A percentile compares a stretch with the other conserved stretches of the same genome.
phyloP scores from a whole-genome alignment of 768 basidiomycete species.

The Pulveroboletus sp. region DNA sequence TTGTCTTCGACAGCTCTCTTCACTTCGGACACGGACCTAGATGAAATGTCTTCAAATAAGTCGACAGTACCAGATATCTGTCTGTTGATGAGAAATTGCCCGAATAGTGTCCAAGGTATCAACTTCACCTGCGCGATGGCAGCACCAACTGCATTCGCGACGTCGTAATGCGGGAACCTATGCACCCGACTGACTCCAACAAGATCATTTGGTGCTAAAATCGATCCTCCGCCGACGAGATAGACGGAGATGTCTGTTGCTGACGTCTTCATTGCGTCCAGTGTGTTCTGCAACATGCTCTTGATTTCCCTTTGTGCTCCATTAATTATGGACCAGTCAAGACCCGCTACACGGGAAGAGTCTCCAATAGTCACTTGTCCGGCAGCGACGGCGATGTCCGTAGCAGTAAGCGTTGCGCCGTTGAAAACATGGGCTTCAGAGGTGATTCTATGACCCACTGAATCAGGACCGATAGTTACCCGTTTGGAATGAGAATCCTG shows the following conservation, averaged over 20 bases:
- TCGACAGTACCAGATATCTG: conserved; percentile 44
- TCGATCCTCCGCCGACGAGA: conserved; percentile 63
- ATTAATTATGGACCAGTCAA: conserved; percentile 26
- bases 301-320: conserved; percentile 40
- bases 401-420: conserved; percentile 53
- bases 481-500: conserved; percentile 29
- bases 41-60: conserved; percentile 39
- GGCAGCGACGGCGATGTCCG: conserved; percentile 51
- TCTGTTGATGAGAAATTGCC: conserved; percentile 8
- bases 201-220: conserved; percentile 49
- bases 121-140: conserved; percentile 37
- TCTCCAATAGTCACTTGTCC: conserved; percentile 31
- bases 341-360: conserved; percentile 14
- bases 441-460: conserved; percentile 52
- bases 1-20: conserved; percentile 32
- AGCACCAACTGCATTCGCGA: conserved; percentile 61
- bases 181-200: conserved; percentile 49
- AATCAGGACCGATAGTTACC: conserved; percentile 58
- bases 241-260: conserved; percentile 52
- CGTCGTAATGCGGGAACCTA: conserved; percentile 46
- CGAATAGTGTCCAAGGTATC: background rate
- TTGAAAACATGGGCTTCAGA: conserved; percentile 52
- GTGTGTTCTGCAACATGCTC: conserved; percentile 39
- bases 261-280: conserved; percentile 65
- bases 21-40: conserved; percentile 29